Percentiles rank a stretch among this genome's conserved stretches.
Conservation (phyloP, 2,329 filamentous ascomycete genomes). For the Chrysoporthe cubensis region DNA sequence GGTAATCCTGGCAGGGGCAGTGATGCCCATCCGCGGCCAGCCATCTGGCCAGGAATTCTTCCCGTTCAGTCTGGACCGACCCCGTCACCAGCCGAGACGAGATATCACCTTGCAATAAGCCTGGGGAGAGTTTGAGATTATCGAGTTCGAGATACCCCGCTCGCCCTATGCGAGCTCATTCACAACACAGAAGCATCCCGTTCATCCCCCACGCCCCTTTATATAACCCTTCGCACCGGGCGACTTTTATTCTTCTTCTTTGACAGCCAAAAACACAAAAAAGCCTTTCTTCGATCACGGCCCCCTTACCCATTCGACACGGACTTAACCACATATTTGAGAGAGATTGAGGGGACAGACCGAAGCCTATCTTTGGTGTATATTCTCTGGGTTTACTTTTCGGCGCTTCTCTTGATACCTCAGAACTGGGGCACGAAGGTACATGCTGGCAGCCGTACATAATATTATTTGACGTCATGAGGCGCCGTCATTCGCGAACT, state of each 20-base stretch:
- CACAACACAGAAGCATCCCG: conserved; percentile 21
- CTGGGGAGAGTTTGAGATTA: conserved; percentile 29
- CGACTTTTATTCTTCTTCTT: neutral
- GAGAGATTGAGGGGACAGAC: neutral
- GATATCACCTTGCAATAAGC: conserved; percentile 10
- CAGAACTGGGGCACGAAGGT: conserved; percentile 15
- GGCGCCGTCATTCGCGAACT: neutral
- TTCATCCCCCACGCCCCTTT: conserved; percentile 19
- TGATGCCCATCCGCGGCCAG: no score
- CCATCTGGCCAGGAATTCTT: no score
- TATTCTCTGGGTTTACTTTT: conserved; percentile 18
- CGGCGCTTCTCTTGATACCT: conserved; percentile 26
- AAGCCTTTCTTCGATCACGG: neutral
- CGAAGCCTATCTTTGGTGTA: conserved; percentile 23
- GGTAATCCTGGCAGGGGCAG: neutral
- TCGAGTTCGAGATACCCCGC: conserved; percentile 39
- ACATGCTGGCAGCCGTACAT: conserved; percentile 8
- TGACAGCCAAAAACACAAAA: neutral
- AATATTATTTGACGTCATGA: neutral
- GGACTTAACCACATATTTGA: conserved; percentile 3
- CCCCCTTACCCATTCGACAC: neutral
- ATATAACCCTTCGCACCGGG: conserved; percentile 12
- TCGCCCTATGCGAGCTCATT: conserved; percentile 34
- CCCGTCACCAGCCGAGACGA: neutral
- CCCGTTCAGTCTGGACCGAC: neutral